Evolutionary conservation across 371 early-diverging fungal genomes (phyloP), one percentile per base, ranked within the genome.

Genomic region (Saksenaea vasiformis): DNA sequence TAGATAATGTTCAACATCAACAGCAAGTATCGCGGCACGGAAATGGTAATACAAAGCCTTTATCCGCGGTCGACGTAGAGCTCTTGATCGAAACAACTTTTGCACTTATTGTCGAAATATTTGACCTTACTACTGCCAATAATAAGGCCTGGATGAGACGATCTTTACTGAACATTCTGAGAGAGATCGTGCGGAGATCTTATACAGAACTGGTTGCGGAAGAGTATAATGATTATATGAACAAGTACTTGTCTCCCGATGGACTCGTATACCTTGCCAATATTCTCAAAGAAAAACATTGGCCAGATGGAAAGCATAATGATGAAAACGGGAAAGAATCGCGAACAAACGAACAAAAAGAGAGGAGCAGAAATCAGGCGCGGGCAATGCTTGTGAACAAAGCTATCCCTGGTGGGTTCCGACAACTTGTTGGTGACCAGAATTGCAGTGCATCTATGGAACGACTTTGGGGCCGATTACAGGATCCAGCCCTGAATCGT

Each of bases 141-240:
- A 77, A 82, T 31, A 70, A 69, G 38, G 82, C 79, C 0, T 81
- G 81, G 81, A 70, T 81, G 74, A 65, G 81, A 38, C 57, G 81
- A 43, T 76, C 81, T 0, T 61, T 78, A 0, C 60, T 81, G 9
- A 81, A 81, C 19, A 27, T 81, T 3, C 51, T 81, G 8, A 55
- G 79, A 19, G 81, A 81, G 56, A 73, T 81, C 22, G 77, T 81
- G 0, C 77, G 81, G 15, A 69, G 81, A n/a, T 76, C 79, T 0
- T 81, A 81, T 51, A 69, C 77, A 0, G 75, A 81, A 24, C 68
- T 76, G 47, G 72, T 81, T 28, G 69, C 77, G 5, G 68, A 78
- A 24, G 74, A 74, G 39, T 81, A 78, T 59, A 62, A 60, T 13
- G 73, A 72, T 41, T 78, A 76, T 39, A 67, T 81, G 13, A 58